Conservation (phyloP, 2,329 filamentous ascomycete species). For the Colletotrichum shisoi region DNA sequence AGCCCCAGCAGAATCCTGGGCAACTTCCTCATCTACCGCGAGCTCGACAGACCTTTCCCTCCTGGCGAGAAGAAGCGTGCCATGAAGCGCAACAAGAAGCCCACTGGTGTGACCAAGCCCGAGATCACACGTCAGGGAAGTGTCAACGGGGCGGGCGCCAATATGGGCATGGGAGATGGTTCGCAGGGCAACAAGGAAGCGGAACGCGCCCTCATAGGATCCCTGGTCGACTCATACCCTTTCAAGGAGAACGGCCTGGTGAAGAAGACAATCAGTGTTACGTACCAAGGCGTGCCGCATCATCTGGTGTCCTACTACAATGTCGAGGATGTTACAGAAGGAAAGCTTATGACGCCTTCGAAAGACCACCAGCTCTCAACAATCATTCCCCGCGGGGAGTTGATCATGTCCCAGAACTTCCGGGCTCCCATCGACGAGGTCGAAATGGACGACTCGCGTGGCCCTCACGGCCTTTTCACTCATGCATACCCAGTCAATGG, state of each 20-base stretch:
- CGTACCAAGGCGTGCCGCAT: conserved; percentile 75
- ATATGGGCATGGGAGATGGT: conserved; percentile 26
- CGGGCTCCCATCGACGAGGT: conserved; percentile 70
- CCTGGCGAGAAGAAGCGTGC: conserved; percentile 87
- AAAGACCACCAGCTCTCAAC: conserved; percentile 56
- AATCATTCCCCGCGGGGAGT: conserved; percentile 64
- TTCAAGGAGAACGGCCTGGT: conserved; percentile 85
- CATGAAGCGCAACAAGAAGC: conserved; percentile 70
- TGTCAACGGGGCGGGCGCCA: conserved; percentile 16
- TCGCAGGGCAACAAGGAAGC: conserved; percentile 34
- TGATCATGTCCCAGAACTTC: conserved; percentile 71
- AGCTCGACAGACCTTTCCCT: conserved; percentile 78
- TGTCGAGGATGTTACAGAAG: conserved; percentile 75
- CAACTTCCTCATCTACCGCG: conserved; percentile 86
- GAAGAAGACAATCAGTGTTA: conserved; percentile 92
- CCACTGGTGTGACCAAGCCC: conserved; percentile 49
- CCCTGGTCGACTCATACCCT: conserved; percentile 85
- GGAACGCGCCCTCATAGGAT: conserved; percentile 52
- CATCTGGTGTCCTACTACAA: conserved; percentile 91
- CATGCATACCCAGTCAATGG: conserved; percentile 27
- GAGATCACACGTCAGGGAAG: conserved; percentile 42
- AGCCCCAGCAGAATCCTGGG: conserved; percentile 85
- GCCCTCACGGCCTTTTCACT: conserved; percentile 24
- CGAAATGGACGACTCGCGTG: conserved; percentile 48
- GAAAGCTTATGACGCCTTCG: conserved; percentile 66